A percentile compares a stretch with the other conserved stretches of the same genome.
Evolutionary conservation across 306 rosid genomes (phyloP).

Genomic region (Rosa lucieae): DNA sequence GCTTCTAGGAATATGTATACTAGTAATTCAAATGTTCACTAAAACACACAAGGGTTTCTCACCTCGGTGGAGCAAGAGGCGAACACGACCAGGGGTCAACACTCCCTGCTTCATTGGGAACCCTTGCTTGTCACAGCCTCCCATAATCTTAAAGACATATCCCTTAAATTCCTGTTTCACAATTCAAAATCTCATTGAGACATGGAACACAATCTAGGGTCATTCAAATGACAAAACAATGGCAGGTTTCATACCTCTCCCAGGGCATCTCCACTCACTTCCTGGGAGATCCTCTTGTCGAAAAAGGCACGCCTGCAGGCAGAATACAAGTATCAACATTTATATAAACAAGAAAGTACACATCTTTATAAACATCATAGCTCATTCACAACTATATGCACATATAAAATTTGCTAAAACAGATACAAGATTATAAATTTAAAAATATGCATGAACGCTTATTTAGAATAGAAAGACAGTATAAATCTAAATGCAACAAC

Average conservation of each 20-base stretch:
- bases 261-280: conserved; percentile 59
- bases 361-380: neutral
- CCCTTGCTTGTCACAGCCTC: conserved; percentile 65
- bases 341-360: neutral
- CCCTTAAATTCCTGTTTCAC: conserved; percentile 51
- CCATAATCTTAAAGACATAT: conserved; percentile 56
- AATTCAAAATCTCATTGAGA: neutral
- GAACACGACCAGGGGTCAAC: conserved; percentile 54
- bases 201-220: neutral
- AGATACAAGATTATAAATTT: neutral
- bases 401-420: neutral
- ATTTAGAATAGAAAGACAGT: too few relatives aligned
- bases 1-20: too few relatives aligned
- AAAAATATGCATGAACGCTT: neutral
- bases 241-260: conserved; percentile 40
- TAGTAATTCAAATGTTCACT: neutral
- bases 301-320: conserved; percentile 48
- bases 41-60: neutral
- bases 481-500: too few relatives aligned
- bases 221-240: neutral
- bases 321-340: neutral
- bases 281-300: conserved; percentile 66
- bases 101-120: conserved; percentile 71
- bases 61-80: conserved; percentile 55
- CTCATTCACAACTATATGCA: neutral